phyloP scores from a whole-genome alignment of 768 basidiomycete genomes.

The Rhodotorula diobovata region DNA sequence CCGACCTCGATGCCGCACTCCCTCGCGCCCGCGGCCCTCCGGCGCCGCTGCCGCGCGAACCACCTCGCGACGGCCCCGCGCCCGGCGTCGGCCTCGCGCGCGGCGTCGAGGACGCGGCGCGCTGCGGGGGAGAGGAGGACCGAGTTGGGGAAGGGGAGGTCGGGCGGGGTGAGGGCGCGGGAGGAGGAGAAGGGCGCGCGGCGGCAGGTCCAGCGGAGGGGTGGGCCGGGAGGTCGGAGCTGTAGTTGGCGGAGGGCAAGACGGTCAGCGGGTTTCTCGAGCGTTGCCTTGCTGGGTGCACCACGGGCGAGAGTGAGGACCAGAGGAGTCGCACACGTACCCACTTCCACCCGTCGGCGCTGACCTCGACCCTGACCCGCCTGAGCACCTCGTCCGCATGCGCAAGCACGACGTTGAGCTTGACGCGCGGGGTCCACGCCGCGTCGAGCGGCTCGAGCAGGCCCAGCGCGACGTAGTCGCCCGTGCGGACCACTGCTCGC shows the following conservation, averaged over 20 bases:
- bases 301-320: too few relatives aligned
- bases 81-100: background rate
- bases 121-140: constrained; percentile 4
- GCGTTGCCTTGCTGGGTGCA: too few relatives aligned
- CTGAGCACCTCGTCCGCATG: constrained; percentile 12
- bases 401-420: constrained; percentile 21
- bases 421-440: background rate
- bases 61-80: background rate
- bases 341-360: constrained; percentile 25
- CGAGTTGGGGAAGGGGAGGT: constrained; percentile 13
- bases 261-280: too few relatives aligned
- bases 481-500: constrained; percentile 3
- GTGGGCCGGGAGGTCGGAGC: background rate
- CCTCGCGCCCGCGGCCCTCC: too few relatives aligned
- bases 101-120: background rate
- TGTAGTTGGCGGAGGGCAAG: background rate
- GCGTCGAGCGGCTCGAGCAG: constrained; percentile 27
- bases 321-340: constrained; percentile 3
- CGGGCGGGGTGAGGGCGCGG: background rate
- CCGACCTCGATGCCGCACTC: background rate
- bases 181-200: background rate
- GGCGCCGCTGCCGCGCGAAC: background rate
- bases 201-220: background rate
- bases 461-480: constrained; percentile 37
- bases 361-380: constrained; percentile 12